Evolutionary conservation across 805 yeast genomes (phyloP), one percentile per base, ranked within the genome.

Genomic region (Metschnikowia matae): DNA sequence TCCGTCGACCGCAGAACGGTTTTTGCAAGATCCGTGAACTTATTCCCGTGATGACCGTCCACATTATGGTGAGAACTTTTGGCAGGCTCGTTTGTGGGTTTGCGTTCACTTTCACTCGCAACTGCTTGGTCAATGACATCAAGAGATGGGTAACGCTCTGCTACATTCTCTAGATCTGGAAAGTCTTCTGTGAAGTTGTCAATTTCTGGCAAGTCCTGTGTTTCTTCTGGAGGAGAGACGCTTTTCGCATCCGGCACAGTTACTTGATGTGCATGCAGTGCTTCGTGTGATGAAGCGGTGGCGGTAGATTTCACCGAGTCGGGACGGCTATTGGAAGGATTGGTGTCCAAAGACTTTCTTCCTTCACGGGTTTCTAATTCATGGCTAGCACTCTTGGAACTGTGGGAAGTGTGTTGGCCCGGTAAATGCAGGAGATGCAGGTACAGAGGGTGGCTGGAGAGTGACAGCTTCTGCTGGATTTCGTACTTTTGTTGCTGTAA

Each of bases 141-240:
- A n/a, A 77, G 57, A 2, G 78, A 72, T 0, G 82, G 85, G 55
- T 73, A 81, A 44, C 84, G 64, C 50, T 76, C 76, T 57, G 79
- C 84, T 1, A 75, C 79, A 48, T 72, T 64, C 26, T 73, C 76
- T 48, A 73, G 56, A n/a, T 71, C 75, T 10, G 62, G 63, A 29
- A 65, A 60, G 31, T 63, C 61, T 7, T 41, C 47, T 7, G 44
- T 32, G 33, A 29, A 23, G 31, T 35, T 26, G 2, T 44, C 45
- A 21, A 33, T 33, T 15, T 42, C 45, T 20, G 37, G 34, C 15
- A 13, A 32, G 8, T 42, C 38, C 4, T 33, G 20, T n/a, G 45
- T 2, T 10, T 23, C 38, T 5, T 17, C 20, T 7, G 8, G 31
- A n/a, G 38, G 38, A 10, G 34, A 13, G 31, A n/a, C 34, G 15